Conservation (phyloP, 2,329 filamentous ascomycete species). For the Aschersonia sp. region DNA sequence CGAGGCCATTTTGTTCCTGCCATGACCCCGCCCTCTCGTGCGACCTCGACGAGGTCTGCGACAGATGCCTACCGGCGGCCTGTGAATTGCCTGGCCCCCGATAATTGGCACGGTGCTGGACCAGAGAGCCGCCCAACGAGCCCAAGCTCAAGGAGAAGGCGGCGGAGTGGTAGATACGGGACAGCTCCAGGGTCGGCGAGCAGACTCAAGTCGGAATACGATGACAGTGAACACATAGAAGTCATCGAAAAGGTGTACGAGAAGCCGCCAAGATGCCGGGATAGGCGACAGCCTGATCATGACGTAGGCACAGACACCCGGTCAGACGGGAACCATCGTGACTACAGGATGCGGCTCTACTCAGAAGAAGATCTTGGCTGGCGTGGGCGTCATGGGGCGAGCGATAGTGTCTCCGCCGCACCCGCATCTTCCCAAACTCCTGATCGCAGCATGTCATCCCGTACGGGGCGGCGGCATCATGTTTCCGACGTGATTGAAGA, state of each 20-base stretch:
- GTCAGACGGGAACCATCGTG: constrained; percentile 9
- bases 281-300: constrained; percentile 9
- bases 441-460: constrained; percentile 15
- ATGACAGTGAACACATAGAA: constrained; percentile 8
- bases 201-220: constrained; percentile 1
- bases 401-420: constrained; percentile 15
- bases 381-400: constrained; percentile 9
- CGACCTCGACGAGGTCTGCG: constrained; percentile 5
- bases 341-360: constrained; percentile 9
- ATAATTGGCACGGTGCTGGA: constrained; percentile 6
- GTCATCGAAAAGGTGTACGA: constrained; percentile 13
- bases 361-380: constrained; percentile 10
- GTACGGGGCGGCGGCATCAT: constrained; percentile 11
- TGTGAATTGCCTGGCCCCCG: constrained; percentile 12
- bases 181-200: constrained; percentile 2
- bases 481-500: constrained; percentile 16
- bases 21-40: neutral
- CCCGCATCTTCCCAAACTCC: constrained; percentile 13
- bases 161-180: neutral
- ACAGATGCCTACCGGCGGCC: constrained; percentile 17
- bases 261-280: constrained; percentile 5
- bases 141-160: constrained; percentile 4
- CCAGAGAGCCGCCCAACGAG: constrained; percentile 5
- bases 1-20: neutral
- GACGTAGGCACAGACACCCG: constrained; percentile 14